Percentiles rank a stretch among this genome's conserved stretches.
phyloP scores from a whole-genome alignment of 1,139 yeast genomes.

The Pichia sp. region DNA sequence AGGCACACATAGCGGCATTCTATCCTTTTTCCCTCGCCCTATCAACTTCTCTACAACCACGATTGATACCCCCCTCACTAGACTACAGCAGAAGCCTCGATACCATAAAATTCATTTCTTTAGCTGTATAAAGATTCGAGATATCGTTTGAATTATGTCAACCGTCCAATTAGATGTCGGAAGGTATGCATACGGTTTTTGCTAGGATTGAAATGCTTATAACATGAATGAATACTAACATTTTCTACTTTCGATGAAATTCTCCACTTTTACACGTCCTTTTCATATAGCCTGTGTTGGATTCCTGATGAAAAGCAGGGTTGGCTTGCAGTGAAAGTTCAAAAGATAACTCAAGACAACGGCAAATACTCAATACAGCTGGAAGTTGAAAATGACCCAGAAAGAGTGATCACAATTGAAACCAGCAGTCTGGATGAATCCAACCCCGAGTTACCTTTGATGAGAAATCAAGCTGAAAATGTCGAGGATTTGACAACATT shows the following conservation, averaged over 20 bases:
- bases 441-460: constrained; percentile 61
- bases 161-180: constrained; percentile 16
- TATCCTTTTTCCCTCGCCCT: not conserved
- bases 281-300: constrained; percentile 73
- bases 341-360: constrained; percentile 46
- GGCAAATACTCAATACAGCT: constrained; percentile 57
- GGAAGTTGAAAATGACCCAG: constrained; percentile 50
- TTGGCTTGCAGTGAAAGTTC: constrained; percentile 86
- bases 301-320: constrained; percentile 83
- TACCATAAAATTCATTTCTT: not conserved
- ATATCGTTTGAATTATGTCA: constrained; percentile 7
- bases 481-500: constrained; percentile 91
- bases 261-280: not conserved
- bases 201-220: not conserved
- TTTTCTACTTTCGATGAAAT: not conserved
- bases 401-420: constrained; percentile 52
- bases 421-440: constrained; percentile 45
- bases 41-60: not conserved
- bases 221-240: not conserved
- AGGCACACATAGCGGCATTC: not conserved
- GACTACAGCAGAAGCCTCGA: not conserved
- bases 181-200: constrained; percentile 10
- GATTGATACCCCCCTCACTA: not conserved
- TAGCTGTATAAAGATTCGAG: not conserved
- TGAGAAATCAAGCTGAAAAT: constrained; percentile 91